Evolutionary conservation across 306 rosid species (phyloP).

Genomic region (Quercus cerris): DNA sequence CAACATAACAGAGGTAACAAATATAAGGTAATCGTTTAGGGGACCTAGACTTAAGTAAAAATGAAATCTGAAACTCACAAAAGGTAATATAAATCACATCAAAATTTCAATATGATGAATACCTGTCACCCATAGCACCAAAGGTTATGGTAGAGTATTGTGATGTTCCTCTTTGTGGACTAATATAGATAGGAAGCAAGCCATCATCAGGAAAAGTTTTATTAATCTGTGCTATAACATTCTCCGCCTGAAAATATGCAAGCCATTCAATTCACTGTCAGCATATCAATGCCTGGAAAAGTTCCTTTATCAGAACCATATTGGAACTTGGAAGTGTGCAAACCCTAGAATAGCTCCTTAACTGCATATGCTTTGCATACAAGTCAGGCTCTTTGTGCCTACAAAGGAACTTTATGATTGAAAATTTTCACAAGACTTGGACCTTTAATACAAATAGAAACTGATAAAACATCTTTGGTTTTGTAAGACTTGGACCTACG

Average conservation of each 20-base stretch:
- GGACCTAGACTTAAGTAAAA: conserved; percentile 10
- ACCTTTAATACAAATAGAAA: not conserved
- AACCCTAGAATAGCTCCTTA: not conserved
- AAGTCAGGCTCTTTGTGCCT: not conserved
- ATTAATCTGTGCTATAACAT: conserved; percentile 62
- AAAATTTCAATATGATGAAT: conserved; percentile 7
- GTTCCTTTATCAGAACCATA: conserved; percentile 12
- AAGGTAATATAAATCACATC: not conserved
- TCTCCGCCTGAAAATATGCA: conserved; percentile 71
- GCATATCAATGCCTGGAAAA: conserved; percentile 15
- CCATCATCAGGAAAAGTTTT: conserved; percentile 91
- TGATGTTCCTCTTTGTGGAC: conserved; percentile 64
- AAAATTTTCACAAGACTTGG: not conserved
- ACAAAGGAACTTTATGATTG: not conserved
- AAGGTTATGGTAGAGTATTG: conserved; percentile 72
- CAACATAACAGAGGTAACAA: conserved; percentile 16
- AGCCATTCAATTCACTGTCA: conserved; percentile 29
- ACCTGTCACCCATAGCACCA: conserved; percentile 99
- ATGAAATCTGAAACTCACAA: not conserved
- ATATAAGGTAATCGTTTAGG: conserved; percentile 3
- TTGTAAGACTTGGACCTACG: not conserved
- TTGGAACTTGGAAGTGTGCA: not conserved
- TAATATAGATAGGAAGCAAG: conserved; percentile 85
- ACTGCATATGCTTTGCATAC: not conserved
- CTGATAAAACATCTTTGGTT: not conserved